Evolutionary conservation across 352 stramenopile species (phyloP).

Genomic region (Phytophthora uliginosa): DNA sequence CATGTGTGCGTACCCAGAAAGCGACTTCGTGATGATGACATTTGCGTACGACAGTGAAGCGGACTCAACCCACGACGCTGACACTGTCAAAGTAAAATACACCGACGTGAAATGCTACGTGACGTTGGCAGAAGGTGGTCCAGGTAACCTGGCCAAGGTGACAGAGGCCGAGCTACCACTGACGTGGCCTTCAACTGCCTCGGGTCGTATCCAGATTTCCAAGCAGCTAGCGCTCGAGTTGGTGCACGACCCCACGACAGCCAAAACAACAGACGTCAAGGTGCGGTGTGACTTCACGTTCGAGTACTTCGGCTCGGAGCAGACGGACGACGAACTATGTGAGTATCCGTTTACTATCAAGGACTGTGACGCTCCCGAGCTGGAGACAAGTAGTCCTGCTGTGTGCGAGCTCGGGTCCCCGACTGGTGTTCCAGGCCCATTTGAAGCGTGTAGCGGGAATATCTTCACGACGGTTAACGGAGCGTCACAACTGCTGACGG

Average conservation of each 20-base stretch:
- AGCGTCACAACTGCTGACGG: neutral
- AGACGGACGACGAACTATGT: conserved; percentile 10
- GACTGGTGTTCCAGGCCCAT: conserved; percentile 6
- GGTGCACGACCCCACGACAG: conserved; percentile 15
- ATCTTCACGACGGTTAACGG: conserved; percentile 14
- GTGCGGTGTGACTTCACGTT: conserved; percentile 27
- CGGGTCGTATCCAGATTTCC: conserved; percentile 10
- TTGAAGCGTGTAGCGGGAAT: conserved; percentile 18
- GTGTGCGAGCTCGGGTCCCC: conserved; percentile 15
- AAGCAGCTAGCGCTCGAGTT: conserved; percentile 25
- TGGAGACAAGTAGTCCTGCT: conserved; percentile 4
- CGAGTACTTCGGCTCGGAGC: conserved; percentile 13
- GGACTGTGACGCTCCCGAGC: conserved; percentile 13
- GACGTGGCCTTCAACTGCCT: neutral
- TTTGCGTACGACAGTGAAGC: conserved; percentile 29
- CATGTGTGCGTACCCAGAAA: conserved; percentile 32
- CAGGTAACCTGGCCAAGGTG: neutral
- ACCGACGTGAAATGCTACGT: conserved; percentile 39
- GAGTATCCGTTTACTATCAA: conserved; percentile 20
- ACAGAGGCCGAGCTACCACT: neutral
- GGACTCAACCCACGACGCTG: neutral
- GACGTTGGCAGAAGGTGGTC: conserved; percentile 13
- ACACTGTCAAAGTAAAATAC: conserved; percentile 34
- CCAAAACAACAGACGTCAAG: conserved; percentile 14
- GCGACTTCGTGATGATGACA: conserved; percentile 29